Conservation (phyloP, 2,329 filamentous ascomycete genomes). For the Bimuria novae-zelandiae region DNA sequence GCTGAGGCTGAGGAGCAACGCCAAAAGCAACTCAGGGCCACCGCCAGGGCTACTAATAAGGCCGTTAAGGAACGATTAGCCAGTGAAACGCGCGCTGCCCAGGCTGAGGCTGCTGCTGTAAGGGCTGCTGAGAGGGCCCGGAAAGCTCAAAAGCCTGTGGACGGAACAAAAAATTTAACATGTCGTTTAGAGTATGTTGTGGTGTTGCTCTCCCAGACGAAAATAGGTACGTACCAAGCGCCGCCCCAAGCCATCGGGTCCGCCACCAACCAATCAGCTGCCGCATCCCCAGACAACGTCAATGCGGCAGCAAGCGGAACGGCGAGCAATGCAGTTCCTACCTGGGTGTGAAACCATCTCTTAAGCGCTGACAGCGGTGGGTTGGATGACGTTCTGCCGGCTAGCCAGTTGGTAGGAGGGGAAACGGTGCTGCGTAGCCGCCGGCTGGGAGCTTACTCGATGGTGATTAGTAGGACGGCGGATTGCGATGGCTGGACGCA, state of each 20-base stretch:
- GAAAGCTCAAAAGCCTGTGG: not conserved
- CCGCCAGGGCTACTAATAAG: not conserved
- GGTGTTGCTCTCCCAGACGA: not conserved
- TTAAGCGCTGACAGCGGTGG: not conserved
- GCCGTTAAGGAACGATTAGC: not conserved
- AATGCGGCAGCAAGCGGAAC: constrained; percentile 3
- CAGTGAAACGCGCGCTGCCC: not conserved
- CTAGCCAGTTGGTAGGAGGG: not conserved
- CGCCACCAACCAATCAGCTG: not conserved
- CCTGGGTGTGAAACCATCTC: not conserved
- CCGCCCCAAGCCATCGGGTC: not conserved
- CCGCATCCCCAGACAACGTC: constrained; percentile 2
- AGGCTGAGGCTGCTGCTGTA: not conserved
- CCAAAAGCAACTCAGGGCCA: constrained; percentile 1
- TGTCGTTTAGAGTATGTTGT: not conserved
- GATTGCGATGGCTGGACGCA: not conserved
- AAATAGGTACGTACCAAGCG: constrained; percentile 3
- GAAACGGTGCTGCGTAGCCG: not conserved
- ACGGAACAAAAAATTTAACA: not conserved
- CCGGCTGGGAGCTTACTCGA: not conserved
- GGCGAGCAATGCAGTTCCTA: not conserved
- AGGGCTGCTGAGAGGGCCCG: not conserved
- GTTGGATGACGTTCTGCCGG: not conserved
- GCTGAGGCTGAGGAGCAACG: not conserved
- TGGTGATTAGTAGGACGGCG: not conserved